Evolutionary conservation across 352 stramenopile genomes (phyloP).

Genomic region (Phytophthora uliginosa): DNA sequence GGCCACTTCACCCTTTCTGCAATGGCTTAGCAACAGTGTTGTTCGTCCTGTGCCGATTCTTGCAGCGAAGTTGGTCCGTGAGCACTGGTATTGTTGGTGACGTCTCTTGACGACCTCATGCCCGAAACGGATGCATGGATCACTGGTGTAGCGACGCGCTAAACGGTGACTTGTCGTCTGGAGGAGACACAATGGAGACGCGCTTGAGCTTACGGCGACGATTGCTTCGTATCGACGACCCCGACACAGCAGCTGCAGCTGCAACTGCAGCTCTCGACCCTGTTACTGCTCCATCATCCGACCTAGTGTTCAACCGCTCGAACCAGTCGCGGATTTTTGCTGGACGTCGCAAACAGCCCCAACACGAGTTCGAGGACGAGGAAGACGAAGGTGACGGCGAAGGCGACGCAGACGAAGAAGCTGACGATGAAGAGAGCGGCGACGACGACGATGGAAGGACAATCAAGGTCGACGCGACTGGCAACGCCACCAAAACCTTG

Average conservation of each 20-base stretch:
- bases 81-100: not conserved
- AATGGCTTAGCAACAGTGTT: not conserved
- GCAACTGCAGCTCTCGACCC: not conserved
- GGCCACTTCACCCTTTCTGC: not conserved
- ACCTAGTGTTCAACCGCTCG: not conserved
- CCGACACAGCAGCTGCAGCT: not conserved
- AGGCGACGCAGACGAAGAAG: constrained; percentile 56
- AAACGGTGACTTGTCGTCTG: constrained; percentile 5
- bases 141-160: not conserved
- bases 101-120: not conserved
- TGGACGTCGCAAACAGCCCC: constrained; percentile 10
- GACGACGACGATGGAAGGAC: constrained; percentile 33
- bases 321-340: constrained; percentile 10
- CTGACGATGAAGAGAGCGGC: constrained; percentile 54
- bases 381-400: constrained; percentile 33
- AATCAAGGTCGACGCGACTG: not conserved
- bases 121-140: constrained; percentile 12
- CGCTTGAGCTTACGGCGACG: constrained; percentile 32
- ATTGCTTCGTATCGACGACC: constrained; percentile 47
- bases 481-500: not conserved
- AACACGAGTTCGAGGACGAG: constrained; percentile 38
- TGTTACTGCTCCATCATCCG: not conserved
- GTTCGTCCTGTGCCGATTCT: not conserved
- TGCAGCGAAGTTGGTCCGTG: no score
- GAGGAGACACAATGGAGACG: constrained; percentile 30